Evolutionary conservation across 2,329 filamentous ascomycete species (phyloP).

Genomic region (Hypoxylon sp.): DNA sequence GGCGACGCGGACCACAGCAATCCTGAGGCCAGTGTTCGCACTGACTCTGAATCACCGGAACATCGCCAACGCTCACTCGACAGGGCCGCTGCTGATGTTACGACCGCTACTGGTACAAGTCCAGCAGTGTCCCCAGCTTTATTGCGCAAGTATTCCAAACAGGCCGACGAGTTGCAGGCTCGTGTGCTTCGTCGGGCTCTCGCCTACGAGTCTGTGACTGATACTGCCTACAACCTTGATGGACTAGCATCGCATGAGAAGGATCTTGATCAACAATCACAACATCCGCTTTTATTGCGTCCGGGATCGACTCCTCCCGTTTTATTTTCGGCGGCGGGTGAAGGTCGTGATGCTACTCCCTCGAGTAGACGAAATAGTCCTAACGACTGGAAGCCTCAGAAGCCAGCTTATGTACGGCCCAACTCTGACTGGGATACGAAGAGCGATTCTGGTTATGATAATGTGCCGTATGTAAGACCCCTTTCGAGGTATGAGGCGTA

Average conservation of each 20-base stretch:
- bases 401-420: constrained; percentile 13
- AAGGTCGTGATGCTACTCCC: background rate
- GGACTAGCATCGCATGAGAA: background rate
- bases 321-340: background rate
- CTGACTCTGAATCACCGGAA: background rate
- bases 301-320: constrained; percentile 2
- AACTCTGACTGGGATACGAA: background rate
- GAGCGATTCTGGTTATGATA: background rate
- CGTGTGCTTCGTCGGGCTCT: constrained; percentile 9
- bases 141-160: background rate
- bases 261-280: background rate
- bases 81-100: background rate
- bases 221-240: background rate
- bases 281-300: constrained; percentile 2
- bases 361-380: background rate
- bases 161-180: background rate
- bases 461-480: background rate
- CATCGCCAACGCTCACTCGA: background rate
- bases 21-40: background rate
- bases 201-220: constrained; percentile 24
- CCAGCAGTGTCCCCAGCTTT: background rate
- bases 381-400: constrained; percentile 17
- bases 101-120: background rate
- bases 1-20: constrained; percentile 26
- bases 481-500: constrained; percentile 32